A percentile compares a stretch with the other conserved stretches of the same genome.
phyloP scores from a whole-genome alignment of 148 eudicot genomes.

The Chenopodium album region DNA sequence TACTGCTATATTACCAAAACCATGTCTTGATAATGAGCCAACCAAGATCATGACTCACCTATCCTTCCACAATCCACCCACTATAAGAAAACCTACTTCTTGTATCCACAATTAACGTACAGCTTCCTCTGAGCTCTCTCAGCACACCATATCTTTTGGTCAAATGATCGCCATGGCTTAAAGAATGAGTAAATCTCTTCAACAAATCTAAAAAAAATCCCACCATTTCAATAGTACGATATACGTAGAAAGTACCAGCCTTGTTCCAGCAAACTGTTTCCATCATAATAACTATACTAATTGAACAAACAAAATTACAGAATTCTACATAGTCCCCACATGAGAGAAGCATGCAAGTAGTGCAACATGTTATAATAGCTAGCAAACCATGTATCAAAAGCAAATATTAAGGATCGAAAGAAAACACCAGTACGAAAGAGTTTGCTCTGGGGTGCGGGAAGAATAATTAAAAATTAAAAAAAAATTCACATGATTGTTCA shows the following conservation, averaged over 20 bases:
- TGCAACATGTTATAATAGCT: neutral
- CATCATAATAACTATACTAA: neutral
- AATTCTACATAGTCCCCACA: neutral
- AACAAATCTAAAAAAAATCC: neutral
- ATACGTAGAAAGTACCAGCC: neutral
- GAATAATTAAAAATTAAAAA: too few relatives aligned
- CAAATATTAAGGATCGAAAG: neutral
- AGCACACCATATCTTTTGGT: neutral
- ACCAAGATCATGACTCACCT: neutral
- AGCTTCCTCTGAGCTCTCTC: neutral
- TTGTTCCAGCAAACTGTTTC: neutral
- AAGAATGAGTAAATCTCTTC: neutral
- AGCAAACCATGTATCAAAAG: neutral
- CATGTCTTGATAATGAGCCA: neutral
- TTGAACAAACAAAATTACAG: neutral
- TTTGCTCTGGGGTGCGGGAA: neutral
- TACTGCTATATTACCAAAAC: neutral
- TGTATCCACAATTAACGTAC: neutral
- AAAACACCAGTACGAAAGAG: neutral
- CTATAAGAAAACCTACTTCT: neutral
- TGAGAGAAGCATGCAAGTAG: neutral
- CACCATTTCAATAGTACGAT: too few relatives aligned
- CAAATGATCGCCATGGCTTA: neutral
- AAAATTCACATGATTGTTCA: too few relatives aligned
- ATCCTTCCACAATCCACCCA: neutral